Conservation (phyloP, 2,329 filamentous ascomycete species). For the Venturia asperata region DNA sequence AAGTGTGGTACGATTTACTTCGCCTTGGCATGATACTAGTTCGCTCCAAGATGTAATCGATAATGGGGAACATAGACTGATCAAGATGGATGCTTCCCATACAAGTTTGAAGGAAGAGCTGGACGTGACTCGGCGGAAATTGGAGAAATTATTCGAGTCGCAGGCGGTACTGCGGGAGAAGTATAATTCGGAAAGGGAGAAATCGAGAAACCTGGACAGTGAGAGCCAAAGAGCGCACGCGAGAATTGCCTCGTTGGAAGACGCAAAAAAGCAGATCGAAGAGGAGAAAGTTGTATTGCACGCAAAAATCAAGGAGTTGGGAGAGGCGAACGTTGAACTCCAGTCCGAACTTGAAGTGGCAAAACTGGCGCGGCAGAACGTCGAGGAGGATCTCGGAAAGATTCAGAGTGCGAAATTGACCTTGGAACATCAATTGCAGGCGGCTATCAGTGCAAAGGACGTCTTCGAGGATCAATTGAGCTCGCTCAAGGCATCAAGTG, state of each 20-base stretch:
- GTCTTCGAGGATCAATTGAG: constrained; percentile 3
- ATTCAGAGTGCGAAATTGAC: constrained; percentile 7
- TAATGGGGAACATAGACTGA: constrained; percentile 3
- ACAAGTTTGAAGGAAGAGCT: constrained; percentile 12
- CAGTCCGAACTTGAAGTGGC: neutral
- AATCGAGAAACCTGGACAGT: constrained; percentile 11
- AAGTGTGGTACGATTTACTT: constrained; percentile 1
- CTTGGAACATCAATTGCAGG: constrained; percentile 16
- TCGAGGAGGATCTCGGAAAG: constrained; percentile 12
- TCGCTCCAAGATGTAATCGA: constrained; percentile 4
- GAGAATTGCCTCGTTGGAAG: constrained; percentile 7
- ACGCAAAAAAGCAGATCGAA: constrained; percentile 12
- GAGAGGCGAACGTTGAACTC: neutral
- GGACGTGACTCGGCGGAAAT: constrained; percentile 12
- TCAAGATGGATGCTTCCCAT: constrained; percentile 9
- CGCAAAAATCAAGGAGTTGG: constrained; percentile 3
- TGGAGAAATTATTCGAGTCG: constrained; percentile 14
- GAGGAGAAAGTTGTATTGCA: constrained; percentile 9
- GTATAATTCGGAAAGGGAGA: constrained; percentile 17
- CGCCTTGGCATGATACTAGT: neutral
- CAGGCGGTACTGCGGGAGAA: constrained; percentile 14
- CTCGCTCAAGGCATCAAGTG: neutral
- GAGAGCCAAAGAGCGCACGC: constrained; percentile 9
- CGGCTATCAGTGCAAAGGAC: neutral
- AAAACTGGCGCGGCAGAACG: neutral